Base-by-base conservation (phyloP, 495 filamentous ascomycete genomes). In the Cladorrhinum samala region DNA sequence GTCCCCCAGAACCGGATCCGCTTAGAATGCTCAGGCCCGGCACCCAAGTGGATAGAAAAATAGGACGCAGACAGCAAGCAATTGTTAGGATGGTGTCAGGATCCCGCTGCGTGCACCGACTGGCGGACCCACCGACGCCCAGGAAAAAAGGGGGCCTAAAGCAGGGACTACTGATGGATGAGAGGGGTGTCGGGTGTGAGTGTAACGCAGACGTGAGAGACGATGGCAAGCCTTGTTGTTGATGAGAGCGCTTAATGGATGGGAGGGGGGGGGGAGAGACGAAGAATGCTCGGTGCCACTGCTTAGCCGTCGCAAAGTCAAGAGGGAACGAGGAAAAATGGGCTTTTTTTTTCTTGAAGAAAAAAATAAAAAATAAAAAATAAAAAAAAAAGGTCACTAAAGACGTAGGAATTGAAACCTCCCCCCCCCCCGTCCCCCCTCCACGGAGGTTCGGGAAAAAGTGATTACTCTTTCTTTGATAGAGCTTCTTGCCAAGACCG, bases 61-160 rank as follows among this genome's bases (percentile, higher is more conserved):
- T 33, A 9, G n/a, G 45, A 47, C 16, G 45, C 45, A 24, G 45
- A 45, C 42, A n/a, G 27, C 5, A 5, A 33, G 18, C 45, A 33
- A 47, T 27, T 27, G 45, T 47, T 47, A 33, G 24, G 39, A 61
- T 21, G 40, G 13, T 30, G 37, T 52, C 59, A 58, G 42, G 59
- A 52, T 58, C 42, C 52, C 55, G 58, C 52, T 33, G 27, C 27
- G 5, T 11, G 27, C 11, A 33, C 27, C 27, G 27, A 33, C 5
- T 33, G 27, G 27, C 11, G 27, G 27, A 33, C 27, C 27, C 27
- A 33, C 27, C 11, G 11, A 5, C 11, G 27, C 27, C 27, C 27
- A 33, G 9, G 42, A 45, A 23, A 23, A 17, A 19, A 11, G 7
- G 42, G 18, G 42, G 23, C 42, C 18, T 24, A 13, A 45, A 23